A percentile compares a stretch with the other conserved stretches of the same genome.
These are phyloP conservation scores for Nicotiana tomentosiformis DNA, from an alignment of 257 asterid species.

Conservation along the genomic window DNA sequence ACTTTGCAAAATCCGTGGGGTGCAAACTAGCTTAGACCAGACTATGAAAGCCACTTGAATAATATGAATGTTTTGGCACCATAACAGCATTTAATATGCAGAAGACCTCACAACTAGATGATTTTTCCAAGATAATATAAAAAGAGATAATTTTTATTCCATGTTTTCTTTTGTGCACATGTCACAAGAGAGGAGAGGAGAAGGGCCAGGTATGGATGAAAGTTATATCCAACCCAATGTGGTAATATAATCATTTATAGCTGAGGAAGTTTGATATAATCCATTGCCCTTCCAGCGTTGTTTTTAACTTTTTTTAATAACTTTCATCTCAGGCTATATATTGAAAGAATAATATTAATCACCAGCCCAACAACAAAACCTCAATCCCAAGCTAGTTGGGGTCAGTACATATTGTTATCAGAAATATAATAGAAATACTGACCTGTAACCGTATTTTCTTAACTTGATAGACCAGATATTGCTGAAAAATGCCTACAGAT, in stretches of 20 bases:
- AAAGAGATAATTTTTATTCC: neutral
- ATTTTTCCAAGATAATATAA: neutral
- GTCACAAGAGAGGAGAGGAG: neutral
- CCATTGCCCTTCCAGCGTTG: neutral
- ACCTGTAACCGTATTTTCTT: constrained; percentile 93
- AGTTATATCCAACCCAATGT: neutral
- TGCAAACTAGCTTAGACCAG: neutral
- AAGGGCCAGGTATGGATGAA: neutral
- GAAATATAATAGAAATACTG: constrained; percentile 16
- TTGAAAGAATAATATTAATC: neutral
- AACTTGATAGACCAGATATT: constrained; percentile 90
- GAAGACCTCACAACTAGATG: constrained; percentile 3
- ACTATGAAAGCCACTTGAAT: neutral
- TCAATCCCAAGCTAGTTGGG: neutral
- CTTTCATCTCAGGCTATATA: neutral
- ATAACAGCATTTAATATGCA: neutral
- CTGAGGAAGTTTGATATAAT: neutral
- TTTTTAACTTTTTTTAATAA: neutral
- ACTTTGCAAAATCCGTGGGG: neutral
- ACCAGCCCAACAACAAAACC: neutral
- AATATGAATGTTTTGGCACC: neutral
- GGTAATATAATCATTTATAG: neutral
- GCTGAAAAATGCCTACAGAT: constrained; percentile 76
- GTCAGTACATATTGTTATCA: neutral
- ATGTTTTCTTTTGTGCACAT: neutral